Evolutionary conservation across 2,329 filamentous ascomycete species (phyloP).

Genomic region (Monilinia fructigena): DNA sequence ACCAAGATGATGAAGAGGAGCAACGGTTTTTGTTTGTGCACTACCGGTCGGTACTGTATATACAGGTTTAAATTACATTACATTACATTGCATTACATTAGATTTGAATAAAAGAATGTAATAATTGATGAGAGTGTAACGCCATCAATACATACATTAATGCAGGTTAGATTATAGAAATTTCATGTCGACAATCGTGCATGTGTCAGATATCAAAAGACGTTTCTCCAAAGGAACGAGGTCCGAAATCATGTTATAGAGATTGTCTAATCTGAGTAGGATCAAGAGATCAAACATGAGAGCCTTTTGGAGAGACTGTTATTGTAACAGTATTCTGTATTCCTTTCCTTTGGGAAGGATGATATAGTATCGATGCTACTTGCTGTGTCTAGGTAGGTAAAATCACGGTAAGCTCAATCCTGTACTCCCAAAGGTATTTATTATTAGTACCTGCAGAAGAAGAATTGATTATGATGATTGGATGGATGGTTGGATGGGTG

Average conservation of each 20-base stretch:
- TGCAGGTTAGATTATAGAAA: not conserved
- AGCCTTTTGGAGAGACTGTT: not conserved
- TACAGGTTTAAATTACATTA: not conserved
- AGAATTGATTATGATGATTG: not conserved
- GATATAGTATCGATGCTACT: not conserved
- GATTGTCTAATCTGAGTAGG: not conserved
- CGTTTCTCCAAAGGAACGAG: not conserved
- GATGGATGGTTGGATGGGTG: not conserved
- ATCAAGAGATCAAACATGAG: not conserved
- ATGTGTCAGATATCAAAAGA: not conserved
- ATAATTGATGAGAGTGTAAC: constrained; percentile 5
- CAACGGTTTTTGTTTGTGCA: not conserved
- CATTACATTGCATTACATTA: not conserved
- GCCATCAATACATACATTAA: not conserved
- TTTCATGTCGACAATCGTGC: not conserved
- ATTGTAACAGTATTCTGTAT: not conserved
- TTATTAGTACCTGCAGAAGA: not conserved
- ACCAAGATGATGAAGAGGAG: not conserved
- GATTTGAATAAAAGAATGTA: constrained; percentile 6
- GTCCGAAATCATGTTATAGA: constrained; percentile 4
- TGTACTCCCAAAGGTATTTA: not conserved
- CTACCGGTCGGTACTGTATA: too few species aligned
- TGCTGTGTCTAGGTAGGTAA: not conserved
- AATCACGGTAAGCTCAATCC: not conserved
- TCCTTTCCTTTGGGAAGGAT: not conserved